Base-by-base conservation (phyloP, 345 rosid genomes). In the Hypericum androsaemum region DNA sequence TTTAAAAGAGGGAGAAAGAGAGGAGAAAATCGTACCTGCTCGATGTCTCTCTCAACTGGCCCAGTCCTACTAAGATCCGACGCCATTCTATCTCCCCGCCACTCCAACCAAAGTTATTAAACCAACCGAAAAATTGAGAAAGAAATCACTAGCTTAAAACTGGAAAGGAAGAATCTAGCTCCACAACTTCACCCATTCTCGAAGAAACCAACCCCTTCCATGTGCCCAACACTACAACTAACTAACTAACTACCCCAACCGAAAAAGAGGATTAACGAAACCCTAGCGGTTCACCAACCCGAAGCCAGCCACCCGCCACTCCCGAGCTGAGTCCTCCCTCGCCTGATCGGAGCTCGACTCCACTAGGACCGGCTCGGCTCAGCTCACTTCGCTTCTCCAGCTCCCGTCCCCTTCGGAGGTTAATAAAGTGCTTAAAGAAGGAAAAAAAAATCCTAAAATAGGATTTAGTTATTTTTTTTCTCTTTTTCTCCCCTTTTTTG, bases 51-150 rank as follows among this genome's bases (percentile, higher is more conserved):
- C 73, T 85, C 99, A 5, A 85, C 80, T 7, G 89, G 76, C 42
- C 77, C 97, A 7, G 75, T 75, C 72, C 95, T 77, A 64, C 82
- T 76, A 74, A 88, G 95, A 85, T 88, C 97, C 75, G 87, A 77
- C 46, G 94, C 83, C 97, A 92, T 85, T 70, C 86, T 73, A 60
- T 74, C 90, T 56, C 75, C 67, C 67, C 84, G 64, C 60, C 74
- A 81, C 76, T 78, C 75, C 62, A 58, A 54, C 12, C 10, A 13
- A 6, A 16, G n/a, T 5, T 7, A 14, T 42, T 11, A 15, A 39
- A 40, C 43, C 52, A n/a, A n/a, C n/a, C n/a, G n/a, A n/a, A n/a
- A n/a, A 11, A 22, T 42, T 39, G 12, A 12, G 12, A 39, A 37
- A 47, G 13, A 13, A 13, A 63, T 22, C 32, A 22, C 32, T 22